Percentiles rank a stretch among this genome's conserved stretches.
Evolutionary conservation across 306 rosid genomes (phyloP).

Genomic region (Quercus dentata): DNA sequence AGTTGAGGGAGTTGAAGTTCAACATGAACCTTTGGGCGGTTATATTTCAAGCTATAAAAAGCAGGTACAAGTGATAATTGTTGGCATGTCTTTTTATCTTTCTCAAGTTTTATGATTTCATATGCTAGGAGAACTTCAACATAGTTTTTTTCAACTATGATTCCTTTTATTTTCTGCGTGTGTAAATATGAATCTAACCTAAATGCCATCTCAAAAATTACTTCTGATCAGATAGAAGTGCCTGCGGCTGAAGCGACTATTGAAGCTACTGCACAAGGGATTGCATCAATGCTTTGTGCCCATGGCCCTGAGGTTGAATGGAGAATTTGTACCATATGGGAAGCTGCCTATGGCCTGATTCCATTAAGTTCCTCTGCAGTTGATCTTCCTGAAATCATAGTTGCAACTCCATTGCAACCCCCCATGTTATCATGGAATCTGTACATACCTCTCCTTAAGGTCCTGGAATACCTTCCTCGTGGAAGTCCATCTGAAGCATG

Average conservation of each 20-base stretch:
- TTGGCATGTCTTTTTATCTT: not conserved
- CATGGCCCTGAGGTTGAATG: constrained; percentile 99
- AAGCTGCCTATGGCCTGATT: constrained; percentile 97
- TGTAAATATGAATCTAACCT: not conserved
- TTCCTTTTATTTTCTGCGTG: not conserved
- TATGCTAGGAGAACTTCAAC: not conserved
- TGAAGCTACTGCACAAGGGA: constrained; percentile 99
- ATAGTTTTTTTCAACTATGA: not conserved
- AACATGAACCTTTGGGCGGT: constrained; percentile 74
- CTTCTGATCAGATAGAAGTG: constrained; percentile 72
- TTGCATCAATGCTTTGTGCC: constrained; percentile 97
- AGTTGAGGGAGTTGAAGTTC: constrained; percentile 90
- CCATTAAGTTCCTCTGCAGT: constrained; percentile 92
- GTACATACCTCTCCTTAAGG: constrained; percentile 93
- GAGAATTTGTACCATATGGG: constrained; percentile 99
- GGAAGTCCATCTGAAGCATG: constrained; percentile 99
- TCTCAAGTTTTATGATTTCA: not conserved
- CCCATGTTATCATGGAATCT: constrained; percentile 93
- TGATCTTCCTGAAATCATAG: constrained; percentile 96
- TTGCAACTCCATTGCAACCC: constrained; percentile 88
- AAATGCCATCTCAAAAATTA: constrained; percentile 4
- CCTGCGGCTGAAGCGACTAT: constrained; percentile 93
- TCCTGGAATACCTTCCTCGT: constrained; percentile 94
- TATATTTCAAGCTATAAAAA: constrained; percentile 76
- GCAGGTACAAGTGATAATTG: constrained; percentile 51